Evolutionary conservation across 768 basidiomycete genomes (phyloP), one percentile per base, ranked within the genome.

Genomic region (Agaricus sinodeliciosus): DNA sequence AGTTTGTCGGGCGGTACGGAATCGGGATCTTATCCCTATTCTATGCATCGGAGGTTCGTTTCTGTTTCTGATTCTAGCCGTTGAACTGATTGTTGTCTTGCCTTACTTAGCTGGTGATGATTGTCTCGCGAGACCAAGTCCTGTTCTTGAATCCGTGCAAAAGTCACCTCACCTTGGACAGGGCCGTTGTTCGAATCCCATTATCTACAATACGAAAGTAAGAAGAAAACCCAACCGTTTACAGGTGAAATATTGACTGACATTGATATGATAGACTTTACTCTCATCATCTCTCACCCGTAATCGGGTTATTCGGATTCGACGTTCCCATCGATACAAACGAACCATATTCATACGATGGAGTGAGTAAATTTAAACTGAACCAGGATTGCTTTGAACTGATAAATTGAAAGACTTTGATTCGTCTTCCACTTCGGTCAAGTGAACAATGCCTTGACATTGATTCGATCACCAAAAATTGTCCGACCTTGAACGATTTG

Each of bases 21-120:
- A 63, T 74, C 7, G 80, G 80, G 4, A 74, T 73, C 12, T 62
- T 80, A 3, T 72, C 77, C 0, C 74, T 79, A 69, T 81, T 74
- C 51, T 75, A 78, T 55, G 71, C 78, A 47, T 70, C 74, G 0
- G 78, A 80, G 63, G 78, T 78, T 43, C 48, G 67, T 44, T 11
- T 11, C 27, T 45, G n/a, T 41, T 3, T 12, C 27, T 15, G 9
- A 5, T 25, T 18, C n/a, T 40, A 4, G 11, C 9, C 31, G 37
- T 22, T 15, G 28, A 40, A 37, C 16, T 55, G 31, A 9, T 1
- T 3, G 27, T 11, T 4, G 22, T 22, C 22, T 9, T n/a, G 16
- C 48, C 39, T 27, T 15, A 15, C 6, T 41, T 45, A 74, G 68
- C 49, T 71, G 48, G 66, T 65, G 0, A 64, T 68, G 46, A 58